Conservation (phyloP, 1,139 yeast genomes). For the Saccharomyces hybrid region DNA sequence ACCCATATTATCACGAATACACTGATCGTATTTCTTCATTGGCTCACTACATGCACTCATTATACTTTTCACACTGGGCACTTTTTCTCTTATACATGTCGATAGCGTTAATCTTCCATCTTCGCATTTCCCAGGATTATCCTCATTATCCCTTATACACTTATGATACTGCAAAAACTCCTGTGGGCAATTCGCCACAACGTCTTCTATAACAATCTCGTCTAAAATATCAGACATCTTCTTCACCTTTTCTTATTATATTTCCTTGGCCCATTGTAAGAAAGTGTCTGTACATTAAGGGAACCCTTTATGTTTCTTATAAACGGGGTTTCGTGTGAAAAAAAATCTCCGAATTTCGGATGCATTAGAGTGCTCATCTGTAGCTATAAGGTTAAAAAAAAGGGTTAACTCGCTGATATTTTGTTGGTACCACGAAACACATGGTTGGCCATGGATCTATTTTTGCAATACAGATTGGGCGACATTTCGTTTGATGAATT, state of each 20-base stretch:
- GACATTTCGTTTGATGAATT: neutral
- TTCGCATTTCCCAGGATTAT: slow-evolving; percentile 27
- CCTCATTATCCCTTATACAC: slow-evolving; percentile 30
- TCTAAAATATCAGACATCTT: slow-evolving; percentile 17
- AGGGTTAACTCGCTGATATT: too few relatives aligned
- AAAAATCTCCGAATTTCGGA: neutral
- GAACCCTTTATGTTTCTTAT: neutral
- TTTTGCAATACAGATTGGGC: neutral
- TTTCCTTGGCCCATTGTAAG: neutral
- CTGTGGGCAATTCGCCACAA: slow-evolving; percentile 33
- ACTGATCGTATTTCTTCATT: slow-evolving; percentile 28
- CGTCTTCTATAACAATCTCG: slow-evolving; percentile 24
- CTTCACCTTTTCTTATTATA: neutral
- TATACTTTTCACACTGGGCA: slow-evolving; percentile 32
- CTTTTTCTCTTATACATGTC: slow-evolving; percentile 26
- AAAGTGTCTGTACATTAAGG: neutral
- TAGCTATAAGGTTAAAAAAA: neutral
- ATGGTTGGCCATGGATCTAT: neutral
- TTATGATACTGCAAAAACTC: slow-evolving; percentile 32
- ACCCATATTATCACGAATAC: slow-evolving; percentile 23
- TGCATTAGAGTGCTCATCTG: neutral
- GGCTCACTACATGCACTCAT: slow-evolving; percentile 25
- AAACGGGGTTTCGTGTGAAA: neutral
- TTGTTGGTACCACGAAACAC: too few relatives aligned
- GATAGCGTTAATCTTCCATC: slow-evolving; percentile 28